Evolutionary conservation across 192 early-diverging fungal genomes (phyloP).

Genomic region (Coemansia sp.): DNA sequence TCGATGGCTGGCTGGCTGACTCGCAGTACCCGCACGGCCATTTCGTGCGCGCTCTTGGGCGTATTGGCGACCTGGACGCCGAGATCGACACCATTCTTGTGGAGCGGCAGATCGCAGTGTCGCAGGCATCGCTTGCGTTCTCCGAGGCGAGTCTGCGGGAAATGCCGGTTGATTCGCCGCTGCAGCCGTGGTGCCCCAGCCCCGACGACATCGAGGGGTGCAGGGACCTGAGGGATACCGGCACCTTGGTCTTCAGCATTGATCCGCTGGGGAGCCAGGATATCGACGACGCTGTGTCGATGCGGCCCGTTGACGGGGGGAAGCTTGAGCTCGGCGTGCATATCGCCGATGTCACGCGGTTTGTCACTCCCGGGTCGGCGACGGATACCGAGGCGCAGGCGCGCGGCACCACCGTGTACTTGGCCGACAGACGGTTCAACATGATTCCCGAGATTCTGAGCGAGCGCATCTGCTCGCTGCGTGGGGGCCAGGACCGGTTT

Average conservation of each 20-base stretch:
- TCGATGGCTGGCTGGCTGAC: slow-evolving; percentile 70
- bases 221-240: slow-evolving; percentile 33
- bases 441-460: slow-evolving; percentile 76
- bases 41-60: slow-evolving; percentile 69
- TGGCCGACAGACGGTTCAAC: slow-evolving; percentile 79
- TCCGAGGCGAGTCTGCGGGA: slow-evolving; percentile 63
- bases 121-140: slow-evolving; percentile 70
- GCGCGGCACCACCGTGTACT: slow-evolving; percentile 74
- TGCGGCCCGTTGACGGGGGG: slow-evolving; percentile 54
- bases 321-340: slow-evolving; percentile 72
- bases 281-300: slow-evolving; percentile 78
- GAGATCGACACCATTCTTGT: slow-evolving; percentile 77
- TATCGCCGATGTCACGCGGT: slow-evolving; percentile 75
- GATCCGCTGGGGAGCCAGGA: slow-evolving; percentile 78
- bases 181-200: slow-evolving; percentile 59
- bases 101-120: slow-evolving; percentile 74
- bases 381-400: slow-evolving; percentile 71
- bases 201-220: slow-evolving; percentile 30
- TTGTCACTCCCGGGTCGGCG: slow-evolving; percentile 62
- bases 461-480: slow-evolving; percentile 71
- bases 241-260: slow-evolving; percentile 63
- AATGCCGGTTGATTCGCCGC: slow-evolving; percentile 61
- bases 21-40: slow-evolving; percentile 78
- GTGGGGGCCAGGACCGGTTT: slow-evolving; percentile 65
- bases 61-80: slow-evolving; percentile 64